Evolutionary conservation across 345 rosid genomes (phyloP).

Genomic region (Gossypium bickii): DNA sequence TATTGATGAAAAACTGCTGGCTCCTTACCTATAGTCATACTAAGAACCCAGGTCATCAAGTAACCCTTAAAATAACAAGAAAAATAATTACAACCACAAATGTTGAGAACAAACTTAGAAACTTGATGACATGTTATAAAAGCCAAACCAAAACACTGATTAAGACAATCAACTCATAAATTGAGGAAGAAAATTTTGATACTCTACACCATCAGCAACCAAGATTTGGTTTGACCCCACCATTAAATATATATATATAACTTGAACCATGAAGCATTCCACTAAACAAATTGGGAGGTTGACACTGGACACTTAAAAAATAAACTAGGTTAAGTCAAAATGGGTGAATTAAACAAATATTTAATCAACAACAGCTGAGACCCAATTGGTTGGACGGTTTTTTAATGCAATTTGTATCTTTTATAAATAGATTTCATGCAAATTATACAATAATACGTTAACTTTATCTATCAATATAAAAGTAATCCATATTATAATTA

Average conservation of each 20-base stretch:
- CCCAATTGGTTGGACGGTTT: slow-evolving; percentile 43
- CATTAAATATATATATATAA: background rate
- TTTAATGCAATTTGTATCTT: background rate
- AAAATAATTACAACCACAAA: slow-evolving; percentile 28
- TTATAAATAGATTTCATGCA: background rate
- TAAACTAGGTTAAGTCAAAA: slow-evolving; percentile 31
- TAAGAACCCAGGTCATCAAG: background rate
- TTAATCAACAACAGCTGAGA: slow-evolving; percentile 21
- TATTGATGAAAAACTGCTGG: slow-evolving; percentile 17
- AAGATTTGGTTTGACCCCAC: slow-evolving; percentile 31
- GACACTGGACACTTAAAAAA: slow-evolving; percentile 24
- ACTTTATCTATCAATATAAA: background rate
- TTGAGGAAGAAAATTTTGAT: background rate
- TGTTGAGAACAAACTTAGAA: slow-evolving; percentile 15
- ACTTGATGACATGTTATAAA: slow-evolving; percentile 10
- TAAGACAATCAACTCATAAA: slow-evolving; percentile 8
- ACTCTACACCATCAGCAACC: slow-evolving; percentile 11
- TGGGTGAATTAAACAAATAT: slow-evolving; percentile 8
- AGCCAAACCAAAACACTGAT: slow-evolving; percentile 11
- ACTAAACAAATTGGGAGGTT: slow-evolving; percentile 17
- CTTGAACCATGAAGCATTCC: slow-evolving; percentile 14
- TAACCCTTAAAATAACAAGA: background rate
- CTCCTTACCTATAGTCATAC: background rate
- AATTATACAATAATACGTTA: background rate
- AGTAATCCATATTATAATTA: background rate